Evolutionary conservation across 1,284 basidiomycete species (phyloP), one percentile per base, ranked within the genome.

Genomic region (Phlebopus sp.): DNA sequence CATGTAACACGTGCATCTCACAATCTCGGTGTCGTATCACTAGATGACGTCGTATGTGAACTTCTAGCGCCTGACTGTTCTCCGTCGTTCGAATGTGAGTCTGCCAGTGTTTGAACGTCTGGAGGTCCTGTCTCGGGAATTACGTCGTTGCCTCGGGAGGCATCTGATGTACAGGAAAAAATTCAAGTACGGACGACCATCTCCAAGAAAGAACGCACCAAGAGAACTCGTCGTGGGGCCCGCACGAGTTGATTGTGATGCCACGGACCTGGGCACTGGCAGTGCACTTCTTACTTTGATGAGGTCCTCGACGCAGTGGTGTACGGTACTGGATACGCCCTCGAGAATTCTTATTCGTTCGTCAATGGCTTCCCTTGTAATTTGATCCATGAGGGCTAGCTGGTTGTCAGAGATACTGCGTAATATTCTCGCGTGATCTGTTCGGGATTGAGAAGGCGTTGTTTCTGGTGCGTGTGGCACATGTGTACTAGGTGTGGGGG

Each of bases 291-390:
- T 74, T 62, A 91, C 71, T 52, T 81, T 71, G 62, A 85, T 78
- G 49, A 95, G 71, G 55, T 94, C 90, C 58, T 89, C 86, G 42
- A 90, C 77, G 54, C 89, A 85, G 15, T 76, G 72, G 62, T 79
- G 80, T 11, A 92, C 73, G 10, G 81, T 76, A 27, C 72, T 73
- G 40, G 89, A 88, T 25, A 93, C 84, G 27, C 80, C 77, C 66
- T 90, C 85, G 23, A 95, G 69, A 21, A 90, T 77, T 36, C 81
- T 73, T 50, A 95, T 69, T 48, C 91, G 77, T 64, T 92, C 89
- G 54, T 93, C 88, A 40, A 95, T 87, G 4, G 86, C 86, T 56
- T 88, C 85, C 40, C 89, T 73, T 17, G 86, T 88, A 25, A 86
- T 61, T 30, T 60, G 68, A 54, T 90, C 87, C 62, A 88, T 69